Base-by-base conservation (phyloP, 2,329 filamentous ascomycete species). In the Fusarium sp. region DNA sequence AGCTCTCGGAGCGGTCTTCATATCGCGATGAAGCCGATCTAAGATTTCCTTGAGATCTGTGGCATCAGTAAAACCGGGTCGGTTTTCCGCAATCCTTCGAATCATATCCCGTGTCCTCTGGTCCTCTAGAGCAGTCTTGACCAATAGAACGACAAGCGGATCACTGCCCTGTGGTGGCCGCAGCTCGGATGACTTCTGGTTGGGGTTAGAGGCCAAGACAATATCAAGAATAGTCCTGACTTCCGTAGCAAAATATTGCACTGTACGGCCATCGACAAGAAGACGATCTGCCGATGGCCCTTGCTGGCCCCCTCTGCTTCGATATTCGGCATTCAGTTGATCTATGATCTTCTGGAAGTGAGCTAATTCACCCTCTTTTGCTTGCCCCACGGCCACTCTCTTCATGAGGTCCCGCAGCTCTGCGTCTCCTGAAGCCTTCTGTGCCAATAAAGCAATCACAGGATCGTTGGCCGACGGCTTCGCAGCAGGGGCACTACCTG, bases 271-370 rank as follows among this genome's bases (percentile, higher is more conserved):
- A 73, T 89, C 88, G 4, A 90, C 87, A 26, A 89, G 77, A 24
- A 91, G 80, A 58, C 85, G 82, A 62, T 90, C 88, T 2, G 88
- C 87, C 9, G 88, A 87, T 12, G 88, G 88, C 0, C 86, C 87
- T 57, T 87, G 84, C 44, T 86, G 84, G 0, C 83, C 84, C 13
- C 87, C 86, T 44, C 84, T 88, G 45, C 83, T 85, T 75, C 87
- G 87, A 74, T 88, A 88, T 68, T 90, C 88, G 2, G 82, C 82
- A 5, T 92, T 95, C 64, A 96, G 88, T 79, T 94, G 91, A 77
- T 95, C 92, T 70, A 96, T 96, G 47, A 96, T 93, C 55, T 87
- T 88, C 79, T 96, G 94, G 75, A 96, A 96, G 70, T 91, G 89
- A 52, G 90, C 90, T 18, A 96, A 83, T 79, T 96, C 93, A 20